Conservation (phyloP, 306 rosid species). For the Citrullus mucosospermus region DNA sequence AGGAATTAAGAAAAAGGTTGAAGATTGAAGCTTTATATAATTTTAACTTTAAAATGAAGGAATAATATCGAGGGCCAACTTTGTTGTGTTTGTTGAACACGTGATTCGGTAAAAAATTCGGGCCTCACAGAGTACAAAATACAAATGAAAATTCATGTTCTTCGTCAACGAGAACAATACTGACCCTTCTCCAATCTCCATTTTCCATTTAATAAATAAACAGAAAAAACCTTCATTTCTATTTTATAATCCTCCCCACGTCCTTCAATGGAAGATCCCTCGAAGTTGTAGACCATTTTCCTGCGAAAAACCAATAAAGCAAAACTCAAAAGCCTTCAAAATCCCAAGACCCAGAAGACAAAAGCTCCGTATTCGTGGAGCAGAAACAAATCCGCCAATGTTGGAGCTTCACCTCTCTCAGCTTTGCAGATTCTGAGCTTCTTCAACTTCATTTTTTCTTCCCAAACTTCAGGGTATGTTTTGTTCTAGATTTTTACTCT, state of each 20-base stretch:
- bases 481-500: not conserved
- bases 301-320: not conserved
- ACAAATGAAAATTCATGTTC: not conserved
- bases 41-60: no score
- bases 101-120: no score
- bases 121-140: not conserved
- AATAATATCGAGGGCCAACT: no score
- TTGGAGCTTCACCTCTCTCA: not conserved
- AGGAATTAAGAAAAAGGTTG: no score
- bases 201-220: not conserved
- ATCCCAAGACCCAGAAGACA: not conserved
- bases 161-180: not conserved
- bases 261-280: not conserved
- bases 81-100: no score
- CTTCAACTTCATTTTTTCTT: not conserved
- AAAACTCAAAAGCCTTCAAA: not conserved
- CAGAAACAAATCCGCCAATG: not conserved
- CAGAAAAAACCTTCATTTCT: not conserved
- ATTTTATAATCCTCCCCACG: not conserved
- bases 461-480: not conserved
- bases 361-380: not conserved
- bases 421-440: not conserved
- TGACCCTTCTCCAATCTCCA: slow-evolving; percentile 1
- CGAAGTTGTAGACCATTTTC: not conserved
- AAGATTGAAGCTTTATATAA: no score